Base-by-base conservation (phyloP, 495 filamentous ascomycete genomes). In the Lasiosphaeria ovina region DNA sequence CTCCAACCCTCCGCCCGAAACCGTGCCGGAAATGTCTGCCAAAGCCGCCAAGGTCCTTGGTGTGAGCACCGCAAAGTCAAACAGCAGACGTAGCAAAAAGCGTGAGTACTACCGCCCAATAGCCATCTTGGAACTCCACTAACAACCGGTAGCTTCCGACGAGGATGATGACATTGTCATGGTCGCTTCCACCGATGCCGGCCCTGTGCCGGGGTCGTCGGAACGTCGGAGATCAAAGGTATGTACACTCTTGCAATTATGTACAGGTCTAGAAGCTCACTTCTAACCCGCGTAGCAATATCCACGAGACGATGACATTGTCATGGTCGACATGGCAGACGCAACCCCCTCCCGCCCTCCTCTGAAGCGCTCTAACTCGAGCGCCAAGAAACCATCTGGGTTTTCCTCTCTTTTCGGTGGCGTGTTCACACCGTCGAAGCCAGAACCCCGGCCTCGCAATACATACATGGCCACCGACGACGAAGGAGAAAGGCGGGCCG, bases 41-140 rank as follows among this genome's bases (percentile, higher is more conserved):
- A 85, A 83, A 65, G 82, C 82, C n/a, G 80, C 80, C 40, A 82
- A 74, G 62, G 61, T 83, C 48, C 69, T 83, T 10, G 82, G 80
- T 34, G 71, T 83, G 31, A 73, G 74, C 10, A 59, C 54, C 34
- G 61, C 69, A 65, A 76, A 67, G 42, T 67, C 71, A 4, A 66
- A 64, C 31, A 73, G 77, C 62, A 72, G 68, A 58, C 76, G 76
- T 35, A 76, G 76, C 60, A 72, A 65, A 57, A 72, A 71, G 56
- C 33, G 63, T 67, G 48, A 66, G 63, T 31, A 67, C 52, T 35
- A 58, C 58, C 49, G 61, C 65, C 54, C 57, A 58, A 61, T 59
- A 32, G 54, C 54, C 24, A 34, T 35, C 35, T 35, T 35, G n/a
- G 17, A 17, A 53, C 6, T 14, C 24, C 32, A 48, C 68, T 71